A percentile compares a stretch with the other conserved stretches of the same genome.
Conservation (phyloP, 2,329 filamentous ascomycete genomes). For the Alternaria triticina region DNA sequence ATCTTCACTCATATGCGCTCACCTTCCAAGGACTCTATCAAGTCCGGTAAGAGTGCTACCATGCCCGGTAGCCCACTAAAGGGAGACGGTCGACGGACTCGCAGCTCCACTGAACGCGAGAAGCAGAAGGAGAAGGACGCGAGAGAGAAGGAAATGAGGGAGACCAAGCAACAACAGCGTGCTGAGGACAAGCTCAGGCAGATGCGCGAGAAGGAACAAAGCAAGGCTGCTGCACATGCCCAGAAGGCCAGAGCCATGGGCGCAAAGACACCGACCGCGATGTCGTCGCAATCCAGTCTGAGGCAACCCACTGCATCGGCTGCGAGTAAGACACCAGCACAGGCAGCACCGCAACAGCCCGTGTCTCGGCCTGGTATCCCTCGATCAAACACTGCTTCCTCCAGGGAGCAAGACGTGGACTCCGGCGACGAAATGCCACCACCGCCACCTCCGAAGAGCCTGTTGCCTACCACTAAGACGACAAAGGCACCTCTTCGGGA, state of each 20-base stretch:
- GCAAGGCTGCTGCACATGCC: constrained; percentile 63
- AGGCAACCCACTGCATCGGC: constrained; percentile 25
- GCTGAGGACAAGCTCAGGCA: constrained; percentile 71
- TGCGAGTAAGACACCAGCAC: constrained; percentile 58
- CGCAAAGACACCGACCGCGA: constrained; percentile 59
- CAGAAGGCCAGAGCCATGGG: constrained; percentile 46
- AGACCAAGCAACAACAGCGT: constrained; percentile 66
- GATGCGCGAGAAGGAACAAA: constrained; percentile 71
- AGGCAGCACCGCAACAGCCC: constrained; percentile 35
- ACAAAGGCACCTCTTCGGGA: constrained; percentile 41
- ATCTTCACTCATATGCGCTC: constrained; percentile 46
- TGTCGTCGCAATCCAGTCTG: constrained; percentile 43
- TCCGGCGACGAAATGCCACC: constrained; percentile 65
- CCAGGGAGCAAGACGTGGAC: constrained; percentile 43
- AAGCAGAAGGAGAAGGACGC: constrained; percentile 65
- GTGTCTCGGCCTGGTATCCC: constrained; percentile 33
- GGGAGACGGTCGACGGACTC: constrained; percentile 56
- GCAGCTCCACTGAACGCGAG: constrained; percentile 66
- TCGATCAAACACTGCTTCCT: constrained; percentile 39
- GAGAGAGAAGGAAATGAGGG: constrained; percentile 62
- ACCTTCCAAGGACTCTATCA: constrained; percentile 45
- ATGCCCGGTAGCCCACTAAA: constrained; percentile 41
- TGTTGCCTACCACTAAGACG: constrained; percentile 57
- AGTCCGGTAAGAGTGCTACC: constrained; percentile 31
- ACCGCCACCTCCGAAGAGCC: constrained; percentile 62